Conservation (phyloP, 352 stramenopile species). For the Pythium myriotylum region DNA sequence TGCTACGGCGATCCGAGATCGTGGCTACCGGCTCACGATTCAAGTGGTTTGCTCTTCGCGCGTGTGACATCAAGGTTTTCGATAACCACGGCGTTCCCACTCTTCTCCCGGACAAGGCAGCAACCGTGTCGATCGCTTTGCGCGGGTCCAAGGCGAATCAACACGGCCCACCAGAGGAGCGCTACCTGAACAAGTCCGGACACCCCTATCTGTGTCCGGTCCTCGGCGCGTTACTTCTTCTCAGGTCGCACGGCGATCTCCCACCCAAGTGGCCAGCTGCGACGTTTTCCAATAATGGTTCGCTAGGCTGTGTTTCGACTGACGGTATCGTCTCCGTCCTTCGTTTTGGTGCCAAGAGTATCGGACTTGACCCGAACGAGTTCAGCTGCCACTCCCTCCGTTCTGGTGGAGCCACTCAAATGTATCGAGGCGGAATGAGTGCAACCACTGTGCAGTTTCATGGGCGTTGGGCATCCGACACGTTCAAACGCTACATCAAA, state of each 20-base stretch:
- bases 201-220: slow-evolving; percentile 6
- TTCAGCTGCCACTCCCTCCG: slow-evolving; percentile 3
- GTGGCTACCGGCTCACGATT: background rate
- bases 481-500: slow-evolving; percentile 31
- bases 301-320: background rate
- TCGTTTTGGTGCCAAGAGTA: background rate
- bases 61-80: slow-evolving; percentile 7
- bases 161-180: background rate
- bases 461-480: slow-evolving; percentile 38
- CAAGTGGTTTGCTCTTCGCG: slow-evolving; percentile 8
- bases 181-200: background rate
- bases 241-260: background rate
- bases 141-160: slow-evolving; percentile 13
- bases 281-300: background rate
- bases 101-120: background rate
- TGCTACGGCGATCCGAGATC: slow-evolving; percentile 11
- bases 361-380: background rate
- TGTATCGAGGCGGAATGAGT: slow-evolving; percentile 7
- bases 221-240: background rate
- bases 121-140: background rate
- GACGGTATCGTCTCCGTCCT: background rate
- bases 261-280: background rate
- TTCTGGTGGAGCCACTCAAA: slow-evolving; percentile 7
- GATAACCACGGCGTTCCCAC: background rate
- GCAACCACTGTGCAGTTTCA: slow-evolving; percentile 11